Conservation (phyloP, 257 asterid species). For the Fraxinus pennsylvanica region DNA sequence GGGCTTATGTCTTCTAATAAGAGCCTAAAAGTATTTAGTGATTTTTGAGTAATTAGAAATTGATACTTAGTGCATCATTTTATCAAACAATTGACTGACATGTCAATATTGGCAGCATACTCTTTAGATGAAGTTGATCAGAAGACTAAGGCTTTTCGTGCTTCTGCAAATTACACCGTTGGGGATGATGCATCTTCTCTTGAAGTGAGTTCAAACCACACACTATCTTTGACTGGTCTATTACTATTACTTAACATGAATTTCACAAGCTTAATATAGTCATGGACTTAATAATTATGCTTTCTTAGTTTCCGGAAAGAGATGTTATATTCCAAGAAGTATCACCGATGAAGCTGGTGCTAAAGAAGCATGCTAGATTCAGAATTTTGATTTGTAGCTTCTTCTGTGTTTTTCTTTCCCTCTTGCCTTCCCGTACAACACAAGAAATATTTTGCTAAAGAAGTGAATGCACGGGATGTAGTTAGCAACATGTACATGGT, state of each 20-base stretch:
- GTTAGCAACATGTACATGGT: neutral
- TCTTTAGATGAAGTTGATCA: conserved; percentile 65
- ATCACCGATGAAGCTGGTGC: neutral
- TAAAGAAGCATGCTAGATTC: neutral
- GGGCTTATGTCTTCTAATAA: neutral
- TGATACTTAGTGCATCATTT: neutral
- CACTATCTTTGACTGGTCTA: conserved; percentile 24
- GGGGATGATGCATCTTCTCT: conserved; percentile 59
- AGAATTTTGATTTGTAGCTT: neutral
- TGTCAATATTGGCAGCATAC: conserved; percentile 55
- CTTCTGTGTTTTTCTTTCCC: neutral
- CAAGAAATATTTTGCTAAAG: neutral
- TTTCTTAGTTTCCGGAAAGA: neutral
- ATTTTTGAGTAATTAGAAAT: neutral
- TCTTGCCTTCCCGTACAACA: neutral
- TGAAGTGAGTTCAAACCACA: conserved; percentile 56
- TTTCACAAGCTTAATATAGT: neutral
- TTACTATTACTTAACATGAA: conserved; percentile 16
- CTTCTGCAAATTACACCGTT: conserved; percentile 43
- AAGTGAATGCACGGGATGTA: neutral
- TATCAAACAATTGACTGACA: neutral
- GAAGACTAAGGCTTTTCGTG: conserved; percentile 59
- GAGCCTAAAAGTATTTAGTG: neutral
- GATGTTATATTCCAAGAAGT: neutral
- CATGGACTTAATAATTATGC: neutral